These are phyloP conservation scores for Tolypocladium endophyticum DNA, from an alignment of 2,329 filamentous ascomycete species.

Conservation along the genomic window DNA sequence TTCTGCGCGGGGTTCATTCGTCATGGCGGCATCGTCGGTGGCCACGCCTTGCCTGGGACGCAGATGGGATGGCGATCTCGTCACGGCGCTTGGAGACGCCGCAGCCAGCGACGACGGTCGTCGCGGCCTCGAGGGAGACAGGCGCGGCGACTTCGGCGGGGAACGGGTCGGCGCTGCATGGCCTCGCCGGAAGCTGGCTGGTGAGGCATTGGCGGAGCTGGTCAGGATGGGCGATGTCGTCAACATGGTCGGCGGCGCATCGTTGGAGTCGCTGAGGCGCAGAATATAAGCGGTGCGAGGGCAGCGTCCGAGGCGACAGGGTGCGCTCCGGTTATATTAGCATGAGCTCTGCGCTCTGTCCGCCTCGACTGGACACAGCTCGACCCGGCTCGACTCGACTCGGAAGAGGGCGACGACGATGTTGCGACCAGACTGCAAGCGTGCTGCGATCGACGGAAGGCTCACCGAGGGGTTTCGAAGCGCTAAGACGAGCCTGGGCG, in stretches of 20 bases:
- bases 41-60: constrained; percentile 6
- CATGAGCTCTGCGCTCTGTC: not conserved
- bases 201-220: constrained; percentile 41
- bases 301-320: constrained; percentile 2
- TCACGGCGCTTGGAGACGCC: constrained; percentile 2
- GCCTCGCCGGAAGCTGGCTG: constrained; percentile 30
- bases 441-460: constrained; percentile 17
- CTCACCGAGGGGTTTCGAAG: constrained; percentile 13
- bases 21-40: not conserved
- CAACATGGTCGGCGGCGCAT: constrained; percentile 47
- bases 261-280: constrained; percentile 20
- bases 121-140: constrained; percentile 13
- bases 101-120: constrained; percentile 14
- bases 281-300: not conserved
- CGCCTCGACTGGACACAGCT: not conserved
- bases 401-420: constrained; percentile 3
- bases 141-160: constrained; percentile 14
- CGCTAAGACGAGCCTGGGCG: not conserved
- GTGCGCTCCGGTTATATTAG: not conserved
- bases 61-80: constrained; percentile 12
- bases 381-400: not conserved
- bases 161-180: constrained; percentile 10
- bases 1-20: not conserved
- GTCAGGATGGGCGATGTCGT: constrained; percentile 44
- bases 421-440: constrained; percentile 5